Percentiles rank a stretch among this genome's conserved stretches.
phyloP scores from a whole-genome alignment of 805 yeast species.

The Phaffomyces thermotolerans region DNA sequence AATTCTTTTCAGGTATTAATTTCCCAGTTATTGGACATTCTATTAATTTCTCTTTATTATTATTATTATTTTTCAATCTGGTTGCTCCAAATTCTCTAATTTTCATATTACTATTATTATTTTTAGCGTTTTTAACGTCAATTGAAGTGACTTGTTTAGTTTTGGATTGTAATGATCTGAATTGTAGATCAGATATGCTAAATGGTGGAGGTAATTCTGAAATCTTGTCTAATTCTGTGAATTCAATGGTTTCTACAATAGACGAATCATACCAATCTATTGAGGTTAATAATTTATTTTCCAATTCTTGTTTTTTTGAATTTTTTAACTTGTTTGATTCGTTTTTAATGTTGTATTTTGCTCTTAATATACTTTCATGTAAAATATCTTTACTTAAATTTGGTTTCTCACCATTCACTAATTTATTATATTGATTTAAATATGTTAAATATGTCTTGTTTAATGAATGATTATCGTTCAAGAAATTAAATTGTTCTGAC shows the following conservation, averaged over 20 bases:
- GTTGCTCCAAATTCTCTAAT: slow-evolving; percentile 68
- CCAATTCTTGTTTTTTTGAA: slow-evolving; percentile 26
- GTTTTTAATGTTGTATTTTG: slow-evolving; percentile 39
- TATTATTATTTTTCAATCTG: slow-evolving; percentile 33
- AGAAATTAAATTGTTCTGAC: slow-evolving; percentile 60
- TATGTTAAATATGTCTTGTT: slow-evolving; percentile 42
- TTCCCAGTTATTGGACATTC: slow-evolving; percentile 78
- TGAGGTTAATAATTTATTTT: slow-evolving; percentile 53
- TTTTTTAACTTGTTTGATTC: slow-evolving; percentile 31
- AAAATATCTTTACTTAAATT: slow-evolving; percentile 32
- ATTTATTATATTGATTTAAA: slow-evolving; percentile 46
- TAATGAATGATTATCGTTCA: slow-evolving; percentile 53
- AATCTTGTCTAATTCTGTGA: slow-evolving; percentile 52
- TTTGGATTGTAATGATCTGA: slow-evolving; percentile 41
- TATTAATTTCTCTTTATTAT: slow-evolving; percentile 32
- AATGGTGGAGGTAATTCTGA: slow-evolving; percentile 49
- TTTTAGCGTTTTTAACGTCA: slow-evolving; percentile 13
- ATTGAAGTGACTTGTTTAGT: slow-evolving; percentile 14
- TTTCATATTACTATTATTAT: slow-evolving; percentile 30
- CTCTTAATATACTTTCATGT: slow-evolving; percentile 31
- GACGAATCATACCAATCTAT: slow-evolving; percentile 86
- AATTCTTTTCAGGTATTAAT: slow-evolving; percentile 60
- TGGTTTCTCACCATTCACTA: slow-evolving; percentile 8
- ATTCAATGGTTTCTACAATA: slow-evolving; percentile 60
- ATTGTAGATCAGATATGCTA: slow-evolving; percentile 49